phyloP scores from a whole-genome alignment of 2,329 filamentous ascomycete genomes.

The Aureobasidium sp. region DNA sequence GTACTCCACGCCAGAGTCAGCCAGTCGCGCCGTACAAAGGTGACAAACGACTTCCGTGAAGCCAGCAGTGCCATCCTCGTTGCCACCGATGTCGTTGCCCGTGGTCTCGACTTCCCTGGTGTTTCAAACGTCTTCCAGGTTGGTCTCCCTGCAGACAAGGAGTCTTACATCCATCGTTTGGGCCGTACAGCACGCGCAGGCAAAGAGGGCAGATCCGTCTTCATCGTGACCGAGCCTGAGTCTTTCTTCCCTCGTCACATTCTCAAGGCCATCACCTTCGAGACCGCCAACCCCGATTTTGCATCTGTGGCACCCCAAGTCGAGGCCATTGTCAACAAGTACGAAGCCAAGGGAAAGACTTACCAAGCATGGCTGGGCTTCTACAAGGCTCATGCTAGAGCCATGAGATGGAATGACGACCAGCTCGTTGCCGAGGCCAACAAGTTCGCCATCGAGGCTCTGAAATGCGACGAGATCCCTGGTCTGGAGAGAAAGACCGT shows the following conservation, averaged over 20 bases:
- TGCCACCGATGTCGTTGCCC: constrained; percentile 69
- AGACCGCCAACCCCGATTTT: constrained; percentile 1
- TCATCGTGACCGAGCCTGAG: constrained; percentile 44
- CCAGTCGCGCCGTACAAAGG: constrained; percentile 33
- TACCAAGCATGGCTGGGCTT: constrained; percentile 42
- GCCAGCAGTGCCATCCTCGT: constrained; percentile 41
- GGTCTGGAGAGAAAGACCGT: constrained; percentile 37
- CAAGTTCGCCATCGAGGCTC: constrained; percentile 30
- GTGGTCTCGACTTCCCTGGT: constrained; percentile 95
- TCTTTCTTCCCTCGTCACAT: constrained; percentile 45
- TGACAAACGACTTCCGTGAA: constrained; percentile 37
- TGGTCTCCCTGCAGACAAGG: constrained; percentile 44
- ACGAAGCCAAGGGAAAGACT: constrained; percentile 32
- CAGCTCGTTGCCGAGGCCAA: constrained; percentile 36
- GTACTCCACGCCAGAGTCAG: constrained; percentile 33
- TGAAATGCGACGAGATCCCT: constrained; percentile 38
- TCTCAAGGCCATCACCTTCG: constrained; percentile 38
- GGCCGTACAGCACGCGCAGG: constrained; percentile 87
- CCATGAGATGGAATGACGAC: constrained; percentile 7
- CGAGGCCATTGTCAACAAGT: constrained; percentile 29
- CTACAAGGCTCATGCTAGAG: constrained; percentile 23
- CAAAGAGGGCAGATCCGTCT: constrained; percentile 51
- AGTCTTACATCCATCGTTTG: constrained; percentile 82
- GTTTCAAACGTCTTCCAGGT: constrained; percentile 85
- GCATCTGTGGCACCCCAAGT: constrained; percentile 36